These are phyloP conservation scores for Seiridium unicorne DNA, from an alignment of 2,329 filamentous ascomycete species.

Conservation along the genomic window DNA sequence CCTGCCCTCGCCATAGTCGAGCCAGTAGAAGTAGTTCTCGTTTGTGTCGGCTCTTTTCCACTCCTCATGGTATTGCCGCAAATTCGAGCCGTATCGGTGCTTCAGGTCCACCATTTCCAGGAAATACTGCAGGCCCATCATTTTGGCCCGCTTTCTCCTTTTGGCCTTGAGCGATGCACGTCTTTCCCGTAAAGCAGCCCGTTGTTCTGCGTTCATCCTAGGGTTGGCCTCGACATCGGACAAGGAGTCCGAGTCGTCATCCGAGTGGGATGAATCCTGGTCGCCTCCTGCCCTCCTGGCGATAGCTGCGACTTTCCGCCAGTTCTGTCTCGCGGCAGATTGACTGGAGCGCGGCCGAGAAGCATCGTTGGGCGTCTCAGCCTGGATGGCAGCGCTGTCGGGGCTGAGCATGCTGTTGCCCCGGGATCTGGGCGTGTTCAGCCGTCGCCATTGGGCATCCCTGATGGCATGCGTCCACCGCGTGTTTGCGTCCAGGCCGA, in stretches of 20 bases:
- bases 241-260: constrained; percentile 26
- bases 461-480: constrained; percentile 68
- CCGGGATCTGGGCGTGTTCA: constrained; percentile 43
- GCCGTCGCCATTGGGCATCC: constrained; percentile 54
- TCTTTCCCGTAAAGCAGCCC: constrained; percentile 34
- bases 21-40: constrained; percentile 94
- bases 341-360: constrained; percentile 18
- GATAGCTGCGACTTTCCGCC: constrained; percentile 72
- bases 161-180: constrained; percentile 51
- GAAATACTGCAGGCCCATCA: constrained; percentile 85
- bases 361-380: constrained; percentile 6
- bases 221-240: constrained; percentile 23
- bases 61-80: constrained; percentile 77
- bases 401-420: constrained; percentile 15
- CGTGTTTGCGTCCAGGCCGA: constrained; percentile 66
- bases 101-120: constrained; percentile 82
- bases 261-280: constrained; percentile 47
- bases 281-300: constrained; percentile 72
- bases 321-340: constrained; percentile 61
- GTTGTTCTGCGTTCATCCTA: constrained; percentile 33
- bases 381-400: background rate
- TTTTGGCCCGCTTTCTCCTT: constrained; percentile 66
- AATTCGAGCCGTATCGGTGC: constrained; percentile 82
- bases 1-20: constrained; percentile 77
- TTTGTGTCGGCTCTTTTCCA: constrained; percentile 77